Base-by-base conservation (phyloP, 495 filamentous ascomycete genomes). In the Xylaria castorea region DNA sequence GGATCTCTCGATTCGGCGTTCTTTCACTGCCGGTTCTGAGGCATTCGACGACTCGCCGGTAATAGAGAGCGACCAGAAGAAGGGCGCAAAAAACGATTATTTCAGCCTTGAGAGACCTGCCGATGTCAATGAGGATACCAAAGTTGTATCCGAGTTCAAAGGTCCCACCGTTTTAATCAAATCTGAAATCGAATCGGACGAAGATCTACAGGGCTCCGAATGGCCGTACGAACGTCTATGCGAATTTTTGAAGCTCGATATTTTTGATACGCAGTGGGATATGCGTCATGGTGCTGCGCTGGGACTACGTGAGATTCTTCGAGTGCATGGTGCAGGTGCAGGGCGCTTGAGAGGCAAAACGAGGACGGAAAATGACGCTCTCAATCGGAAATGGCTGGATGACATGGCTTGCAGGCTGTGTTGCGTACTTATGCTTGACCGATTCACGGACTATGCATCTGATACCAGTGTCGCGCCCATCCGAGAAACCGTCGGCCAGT, bases 401-500 rank as follows among this genome's bases (percentile, higher is more conserved):
- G 96, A 99, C 75, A 85, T 98, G 48, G 93, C 95, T 20, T 98
- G 95, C 78, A 92, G 94, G 42, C 84, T 99, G 32, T 93, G 94
- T 77, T 97, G 94, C 80, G 94, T 98, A 64, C 92, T 98, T 73
- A 98, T 98, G 91, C 89, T 99, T 1, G 96, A 99, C 81, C 90
- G 94, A 63, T 99, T 99, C 76, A 97, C 94, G 61, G 96, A 99
- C 80, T 98, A 98, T 82, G 94, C 97, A 68, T 97, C 95, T 8
- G 96, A 99, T 80, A 98, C 93, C 68, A 97, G 96, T 6, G 94
- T 99, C 48, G 96, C 96, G 2, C 96, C 96, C 1, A 97, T 99
- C 71, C 87, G 96, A 73, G 96, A 99, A 82, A 97, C 96, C 0
- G 93, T 97, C 32, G 97, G 96, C n/a, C 96, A 99, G 81, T 94